A percentile compares a stretch with the other conserved stretches of the same genome.
Evolutionary conservation across 257 asterid genomes (phyloP).

Genomic region (Ocimum tenuiflorum): DNA sequence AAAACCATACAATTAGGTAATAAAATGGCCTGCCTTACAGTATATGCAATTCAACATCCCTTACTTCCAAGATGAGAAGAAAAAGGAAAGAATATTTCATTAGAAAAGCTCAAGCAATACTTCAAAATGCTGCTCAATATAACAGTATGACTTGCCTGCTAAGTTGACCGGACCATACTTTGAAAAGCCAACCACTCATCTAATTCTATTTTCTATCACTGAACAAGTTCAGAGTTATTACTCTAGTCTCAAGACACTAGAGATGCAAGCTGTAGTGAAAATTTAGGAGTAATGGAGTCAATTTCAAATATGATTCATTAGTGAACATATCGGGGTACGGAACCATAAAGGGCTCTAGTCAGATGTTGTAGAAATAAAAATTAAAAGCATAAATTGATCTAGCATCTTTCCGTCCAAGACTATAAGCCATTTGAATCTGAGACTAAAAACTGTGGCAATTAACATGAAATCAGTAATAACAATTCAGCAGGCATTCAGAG

Average conservation of each 20-base stretch:
- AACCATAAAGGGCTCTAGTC: not conserved
- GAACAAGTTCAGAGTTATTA: constrained; percentile 10
- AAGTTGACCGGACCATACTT: not conserved
- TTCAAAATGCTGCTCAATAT: constrained; percentile 6
- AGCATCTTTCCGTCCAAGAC: not conserved
- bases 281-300: not conserved
- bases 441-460: not conserved
- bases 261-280: not conserved
- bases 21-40: not conserved
- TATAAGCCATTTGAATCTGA: not conserved
- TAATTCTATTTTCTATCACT: not conserved
- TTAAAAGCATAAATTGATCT: not conserved
- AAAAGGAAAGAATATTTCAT: not conserved
- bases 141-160: not conserved
- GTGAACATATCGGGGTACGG: too few species aligned
- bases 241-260: not conserved
- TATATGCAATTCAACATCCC: not conserved
- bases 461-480: not conserved
- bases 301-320: not conserved
- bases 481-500: not conserved
- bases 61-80: not conserved
- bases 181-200: not conserved
- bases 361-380: not conserved
- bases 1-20: not conserved
- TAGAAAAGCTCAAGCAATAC: not conserved